Base-by-base conservation (phyloP, 148 eudicot species). In the Amaranthus hypochondriacus region DNA sequence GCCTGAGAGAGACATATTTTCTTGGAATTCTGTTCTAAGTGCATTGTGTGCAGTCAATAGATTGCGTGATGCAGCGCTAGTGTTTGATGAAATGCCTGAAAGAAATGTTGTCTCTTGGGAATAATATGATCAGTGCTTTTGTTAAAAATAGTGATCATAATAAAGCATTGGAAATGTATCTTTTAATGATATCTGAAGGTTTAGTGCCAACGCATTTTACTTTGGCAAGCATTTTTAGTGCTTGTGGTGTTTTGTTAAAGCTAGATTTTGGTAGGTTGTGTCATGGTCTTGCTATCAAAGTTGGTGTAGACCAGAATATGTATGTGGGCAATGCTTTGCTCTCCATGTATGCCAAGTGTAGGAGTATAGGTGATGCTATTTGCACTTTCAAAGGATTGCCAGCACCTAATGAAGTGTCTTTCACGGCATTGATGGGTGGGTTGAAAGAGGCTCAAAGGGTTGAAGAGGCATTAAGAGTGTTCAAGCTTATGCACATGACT, bases 321-420 rank as follows among this genome's bases (percentile, higher is more conserved):
- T 90, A 72, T 63, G 96, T 90, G 69, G 88, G 84, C 10, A 92
- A 92, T 82, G 87, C 97, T 75, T 82, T 90, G 79, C 75, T 92
- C 76, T 73, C 81, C 14, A 79, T 90, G 93, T 92, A 92, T 85
- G 88, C 87, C 39, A 90, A 87, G 84, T 83, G 89, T 73, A 75
- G 77, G 70, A 56, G 80, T 73, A 66, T 84, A 12, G 76, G 59
- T 21, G 86, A 90, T 68, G 91, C 91, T 4, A 68, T 86, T 72
- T 57, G 47, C 75, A 87, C 77, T 51, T 90, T 92, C 82, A 71
- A 63, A 63, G 88, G 86, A 54, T 83, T 90, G 80, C 67, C 73
- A 5, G 89, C 83, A 73, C 87, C 85, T 62, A 92, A 90, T 70
- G 93, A 88, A 84, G 90, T 92, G 73, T 88, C 96, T 55, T 92